Conservation (phyloP, 495 filamentous ascomycete species). For the Hyaloscypha bicolor region DNA sequence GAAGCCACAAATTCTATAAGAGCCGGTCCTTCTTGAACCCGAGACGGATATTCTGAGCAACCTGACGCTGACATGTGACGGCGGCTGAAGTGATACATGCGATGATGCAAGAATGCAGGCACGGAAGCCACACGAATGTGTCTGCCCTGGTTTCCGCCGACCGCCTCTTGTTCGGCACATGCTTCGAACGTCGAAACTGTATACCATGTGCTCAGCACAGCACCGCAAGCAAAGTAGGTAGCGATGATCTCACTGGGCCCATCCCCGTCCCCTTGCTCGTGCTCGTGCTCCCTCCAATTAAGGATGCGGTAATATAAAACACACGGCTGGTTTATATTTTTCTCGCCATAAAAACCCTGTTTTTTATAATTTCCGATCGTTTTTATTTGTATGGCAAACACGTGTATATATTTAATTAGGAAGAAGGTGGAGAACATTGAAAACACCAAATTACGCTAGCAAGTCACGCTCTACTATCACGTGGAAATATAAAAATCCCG, state of each 20-base stretch:
- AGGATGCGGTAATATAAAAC: too few species aligned
- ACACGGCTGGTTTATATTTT: too few species aligned
- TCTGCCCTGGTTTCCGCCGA: neutral
- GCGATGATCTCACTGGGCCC: neutral
- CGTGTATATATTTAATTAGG: too few species aligned
- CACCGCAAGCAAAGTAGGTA: neutral
- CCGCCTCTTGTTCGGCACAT: neutral
- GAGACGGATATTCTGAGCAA: neutral
- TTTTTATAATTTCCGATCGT: too few species aligned
- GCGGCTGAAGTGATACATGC: neutral
- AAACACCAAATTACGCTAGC: too few species aligned
- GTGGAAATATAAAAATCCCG: too few species aligned
- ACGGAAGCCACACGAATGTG: neutral
- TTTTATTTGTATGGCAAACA: too few species aligned
- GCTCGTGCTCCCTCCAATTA: too few species aligned
- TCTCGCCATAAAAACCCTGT: too few species aligned
- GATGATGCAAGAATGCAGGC: neutral
- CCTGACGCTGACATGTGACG: neutral
- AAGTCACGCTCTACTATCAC: too few species aligned
- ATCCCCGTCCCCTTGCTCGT: too few species aligned
- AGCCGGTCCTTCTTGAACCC: neutral
- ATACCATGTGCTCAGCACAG: neutral
- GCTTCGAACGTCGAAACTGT: neutral
- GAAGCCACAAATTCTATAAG: conserved; percentile 14
- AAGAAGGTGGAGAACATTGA: too few species aligned